Evolutionary conservation across 1,139 yeast genomes (phyloP).

Genomic region (Yamadazyma jaroonii): DNA sequence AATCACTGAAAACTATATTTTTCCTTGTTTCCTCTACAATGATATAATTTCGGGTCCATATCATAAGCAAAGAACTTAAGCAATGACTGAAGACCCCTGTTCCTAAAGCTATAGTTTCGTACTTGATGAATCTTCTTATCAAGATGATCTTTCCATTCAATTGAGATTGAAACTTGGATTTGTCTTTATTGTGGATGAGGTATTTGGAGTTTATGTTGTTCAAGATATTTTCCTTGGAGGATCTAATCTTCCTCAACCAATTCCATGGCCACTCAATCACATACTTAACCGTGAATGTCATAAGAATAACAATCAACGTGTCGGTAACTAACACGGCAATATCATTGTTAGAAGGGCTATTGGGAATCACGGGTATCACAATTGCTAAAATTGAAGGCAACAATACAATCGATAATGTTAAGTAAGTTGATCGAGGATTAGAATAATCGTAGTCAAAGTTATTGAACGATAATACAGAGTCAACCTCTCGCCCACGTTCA

Average conservation of each 20-base stretch:
- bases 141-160: slow-evolving; percentile 11
- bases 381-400: slow-evolving; percentile 16
- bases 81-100: slow-evolving; percentile 24
- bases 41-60: slow-evolving; percentile 24
- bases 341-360: slow-evolving; percentile 11
- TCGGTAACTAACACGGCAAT: slow-evolving; percentile 24
- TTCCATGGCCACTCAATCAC: slow-evolving; percentile 38
- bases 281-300: slow-evolving; percentile 27
- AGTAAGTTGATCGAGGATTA: slow-evolving; percentile 5
- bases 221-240: slow-evolving; percentile 18
- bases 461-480: slow-evolving; percentile 1
- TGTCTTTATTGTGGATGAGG: slow-evolving; percentile 6
- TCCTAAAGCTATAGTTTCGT: slow-evolving; percentile 22
- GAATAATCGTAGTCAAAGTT: slow-evolving; percentile 1
- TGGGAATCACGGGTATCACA: slow-evolving; percentile 13
- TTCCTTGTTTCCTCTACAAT: slow-evolving; percentile 27
- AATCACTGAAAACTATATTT: slow-evolving; percentile 29
- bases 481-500: neutral
- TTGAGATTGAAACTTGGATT: slow-evolving; percentile 3
- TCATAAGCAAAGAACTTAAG: slow-evolving; percentile 24
- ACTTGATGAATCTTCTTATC: slow-evolving; percentile 16
- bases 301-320: slow-evolving; percentile 23
- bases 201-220: slow-evolving; percentile 16
- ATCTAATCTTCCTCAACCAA: slow-evolving; percentile 27
- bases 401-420: slow-evolving; percentile 10